These are phyloP conservation scores for Spiraea crenata DNA, from an alignment of 331 rosid genomes.

Conservation along the genomic window DNA sequence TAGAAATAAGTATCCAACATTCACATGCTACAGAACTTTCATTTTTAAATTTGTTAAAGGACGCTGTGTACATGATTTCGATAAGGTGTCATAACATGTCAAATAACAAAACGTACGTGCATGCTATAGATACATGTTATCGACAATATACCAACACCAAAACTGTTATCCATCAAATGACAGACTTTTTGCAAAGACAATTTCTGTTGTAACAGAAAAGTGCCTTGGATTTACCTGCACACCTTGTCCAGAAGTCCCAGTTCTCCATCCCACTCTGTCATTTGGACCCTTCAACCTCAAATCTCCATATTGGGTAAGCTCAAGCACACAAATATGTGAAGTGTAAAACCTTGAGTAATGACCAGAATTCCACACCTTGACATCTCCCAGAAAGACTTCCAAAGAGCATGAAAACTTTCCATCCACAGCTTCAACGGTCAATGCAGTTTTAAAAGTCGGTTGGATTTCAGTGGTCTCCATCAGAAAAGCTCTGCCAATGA, in stretches of 20 bases:
- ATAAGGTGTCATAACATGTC: too few relatives aligned
- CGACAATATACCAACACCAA: too few relatives aligned
- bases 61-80: too few relatives aligned
- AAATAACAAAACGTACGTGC: too few relatives aligned
- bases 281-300: slow-evolving; percentile 70
- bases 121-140: too few relatives aligned
- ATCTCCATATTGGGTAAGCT: slow-evolving; percentile 67
- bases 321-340: slow-evolving; percentile 55
- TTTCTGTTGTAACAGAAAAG: too few relatives aligned
- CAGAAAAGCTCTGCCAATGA: slow-evolving; percentile 62
- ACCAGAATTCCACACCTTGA: slow-evolving; percentile 86
- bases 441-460: slow-evolving; percentile 67
- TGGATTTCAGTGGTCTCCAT: slow-evolving; percentile 35
- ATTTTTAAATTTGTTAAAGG: not conserved
- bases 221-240: slow-evolving; percentile 65
- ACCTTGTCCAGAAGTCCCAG: slow-evolving; percentile 88
- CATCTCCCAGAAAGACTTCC: slow-evolving; percentile 76
- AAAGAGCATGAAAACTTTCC: slow-evolving; percentile 74
- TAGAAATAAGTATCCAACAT: not conserved
- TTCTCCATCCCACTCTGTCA: slow-evolving; percentile 75
- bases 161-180: too few relatives aligned
- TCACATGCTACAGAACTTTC: not conserved
- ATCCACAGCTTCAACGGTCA: slow-evolving; percentile 58
- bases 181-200: too few relatives aligned
- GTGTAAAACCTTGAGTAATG: slow-evolving; percentile 62